Percentiles rank a stretch among this genome's conserved stretches.
These are phyloP conservation scores for Cercospora brassicicola DNA, from an alignment of 2,329 filamentous ascomycete species.

Conservation along the genomic window DNA sequence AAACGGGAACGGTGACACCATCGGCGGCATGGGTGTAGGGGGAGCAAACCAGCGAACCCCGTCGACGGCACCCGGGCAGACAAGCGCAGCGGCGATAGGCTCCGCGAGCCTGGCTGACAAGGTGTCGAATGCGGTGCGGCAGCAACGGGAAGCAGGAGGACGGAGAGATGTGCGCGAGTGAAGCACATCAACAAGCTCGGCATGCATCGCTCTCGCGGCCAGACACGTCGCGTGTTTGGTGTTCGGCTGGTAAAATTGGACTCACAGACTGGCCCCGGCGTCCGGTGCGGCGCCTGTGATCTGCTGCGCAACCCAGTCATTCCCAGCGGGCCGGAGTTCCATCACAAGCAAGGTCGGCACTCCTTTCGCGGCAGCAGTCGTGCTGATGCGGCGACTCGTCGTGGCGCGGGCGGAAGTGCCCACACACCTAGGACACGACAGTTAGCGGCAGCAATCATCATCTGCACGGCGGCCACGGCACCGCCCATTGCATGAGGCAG, in stretches of 20 bases:
- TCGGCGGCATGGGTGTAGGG: not conserved
- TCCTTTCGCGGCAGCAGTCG: slow-evolving; percentile 1
- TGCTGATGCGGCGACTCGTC: not conserved
- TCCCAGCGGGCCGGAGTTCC: slow-evolving; percentile 5
- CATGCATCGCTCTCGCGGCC: slow-evolving; percentile 1
- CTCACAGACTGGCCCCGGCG: not conserved
- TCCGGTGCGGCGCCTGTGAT: not conserved
- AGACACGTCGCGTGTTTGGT: not conserved
- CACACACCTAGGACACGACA: not conserved
- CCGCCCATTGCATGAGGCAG: not conserved
- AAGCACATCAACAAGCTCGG: not conserved
- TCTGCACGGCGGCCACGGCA: not conserved
- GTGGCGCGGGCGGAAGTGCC: not conserved
- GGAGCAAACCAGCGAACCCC: slow-evolving; percentile 15
- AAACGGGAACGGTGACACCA: slow-evolving; percentile 18
- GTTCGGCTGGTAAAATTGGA: slow-evolving; percentile 1
- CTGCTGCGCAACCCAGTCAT: not conserved
- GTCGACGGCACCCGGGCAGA: not conserved
- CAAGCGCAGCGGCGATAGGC: slow-evolving; percentile 4
- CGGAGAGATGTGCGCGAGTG: not conserved
- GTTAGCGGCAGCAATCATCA: not conserved
- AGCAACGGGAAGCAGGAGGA: not conserved
- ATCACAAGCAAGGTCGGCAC: slow-evolving; percentile 6
- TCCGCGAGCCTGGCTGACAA: not conserved
- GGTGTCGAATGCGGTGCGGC: not conserved